Conservation (phyloP, 306 rosid genomes). For the Argentina anserina region DNA sequence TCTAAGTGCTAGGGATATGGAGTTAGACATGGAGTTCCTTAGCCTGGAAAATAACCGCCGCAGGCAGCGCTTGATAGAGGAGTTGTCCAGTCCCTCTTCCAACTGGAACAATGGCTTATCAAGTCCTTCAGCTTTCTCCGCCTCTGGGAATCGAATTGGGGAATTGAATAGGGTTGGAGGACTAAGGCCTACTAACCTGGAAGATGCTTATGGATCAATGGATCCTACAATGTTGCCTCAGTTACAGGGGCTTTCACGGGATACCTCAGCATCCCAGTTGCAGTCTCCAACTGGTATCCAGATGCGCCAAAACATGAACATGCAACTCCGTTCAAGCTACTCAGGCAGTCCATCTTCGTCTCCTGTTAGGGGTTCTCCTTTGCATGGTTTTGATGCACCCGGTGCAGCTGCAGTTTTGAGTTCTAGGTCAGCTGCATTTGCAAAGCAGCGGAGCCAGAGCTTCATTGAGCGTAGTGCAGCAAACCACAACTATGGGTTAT, state of each 20-base stretch:
- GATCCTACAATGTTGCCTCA: slow-evolving; percentile 52
- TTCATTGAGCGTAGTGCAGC: slow-evolving; percentile 46
- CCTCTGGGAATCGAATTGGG: slow-evolving; percentile 38
- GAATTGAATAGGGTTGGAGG: slow-evolving; percentile 49
- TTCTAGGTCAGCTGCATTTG: slow-evolving; percentile 53
- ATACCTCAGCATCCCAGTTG: slow-evolving; percentile 38
- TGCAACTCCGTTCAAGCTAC: slow-evolving; percentile 45
- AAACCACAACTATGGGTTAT: slow-evolving; percentile 42
- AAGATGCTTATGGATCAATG: slow-evolving; percentile 46
- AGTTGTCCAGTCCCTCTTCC: slow-evolving; percentile 48
- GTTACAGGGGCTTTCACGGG: slow-evolving; percentile 58
- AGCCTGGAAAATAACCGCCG: slow-evolving; percentile 42
- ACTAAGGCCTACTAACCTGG: slow-evolving; percentile 56
- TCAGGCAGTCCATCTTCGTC: slow-evolving; percentile 40
- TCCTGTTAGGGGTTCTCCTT: slow-evolving; percentile 44
- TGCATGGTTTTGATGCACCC: slow-evolving; percentile 36
- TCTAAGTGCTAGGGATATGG: slow-evolving; percentile 47
- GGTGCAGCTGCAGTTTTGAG: slow-evolving; percentile 37
- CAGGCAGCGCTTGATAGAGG: slow-evolving; percentile 54
- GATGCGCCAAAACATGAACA: slow-evolving; percentile 49
- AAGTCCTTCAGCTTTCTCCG: slow-evolving; percentile 32
- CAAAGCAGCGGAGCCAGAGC: slow-evolving; percentile 63
- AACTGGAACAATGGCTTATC: slow-evolving; percentile 53
- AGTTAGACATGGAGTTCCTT: slow-evolving; percentile 43
- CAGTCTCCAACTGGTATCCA: slow-evolving; percentile 54